A percentile compares a stretch with the other conserved stretches of the same genome.
phyloP scores from a whole-genome alignment of 805 yeast species.

The Metschnikowia noctiluminum region DNA sequence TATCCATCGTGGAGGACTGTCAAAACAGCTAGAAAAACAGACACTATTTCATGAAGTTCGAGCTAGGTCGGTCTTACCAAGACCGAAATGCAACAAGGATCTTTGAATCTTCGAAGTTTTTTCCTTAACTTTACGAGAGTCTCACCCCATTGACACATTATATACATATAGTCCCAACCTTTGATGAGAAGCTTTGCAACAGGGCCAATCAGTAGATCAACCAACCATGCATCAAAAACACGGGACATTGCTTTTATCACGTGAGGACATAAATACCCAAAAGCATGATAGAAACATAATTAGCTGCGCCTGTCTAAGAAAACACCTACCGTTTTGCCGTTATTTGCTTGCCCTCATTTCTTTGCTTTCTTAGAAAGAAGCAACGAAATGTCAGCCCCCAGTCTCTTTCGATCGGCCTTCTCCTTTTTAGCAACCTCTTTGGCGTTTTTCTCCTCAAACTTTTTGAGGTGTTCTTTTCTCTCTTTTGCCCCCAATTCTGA shows the following conservation, averaged over 20 bases:
- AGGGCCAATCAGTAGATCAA: neutral
- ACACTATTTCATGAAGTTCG: neutral
- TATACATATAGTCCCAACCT: no score
- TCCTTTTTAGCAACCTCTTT: constrained; percentile 32
- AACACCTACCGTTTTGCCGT: neutral
- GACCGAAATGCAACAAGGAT: neutral
- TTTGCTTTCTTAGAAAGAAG: constrained; percentile 18
- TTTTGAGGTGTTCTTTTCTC: constrained; percentile 63
- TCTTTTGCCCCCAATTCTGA: constrained; percentile 62
- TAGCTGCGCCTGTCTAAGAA: neutral
- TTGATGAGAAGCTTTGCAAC: no score
- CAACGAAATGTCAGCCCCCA: constrained; percentile 20
- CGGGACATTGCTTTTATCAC: neutral
- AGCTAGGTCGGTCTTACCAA: neutral
- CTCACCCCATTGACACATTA: no score
- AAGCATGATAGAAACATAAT: no score
- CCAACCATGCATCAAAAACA: neutral
- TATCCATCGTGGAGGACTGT: no score
- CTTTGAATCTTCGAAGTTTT: neutral
- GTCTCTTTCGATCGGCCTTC: constrained; percentile 15
- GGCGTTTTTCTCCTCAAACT: constrained; percentile 54
- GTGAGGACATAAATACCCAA: neutral
- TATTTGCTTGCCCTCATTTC: constrained; percentile 1
- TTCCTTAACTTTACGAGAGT: no score
- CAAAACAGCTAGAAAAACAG: no score